Evolutionary conservation across 441 rosid species (phyloP).

Genomic region (Syzygium malaccense): DNA sequence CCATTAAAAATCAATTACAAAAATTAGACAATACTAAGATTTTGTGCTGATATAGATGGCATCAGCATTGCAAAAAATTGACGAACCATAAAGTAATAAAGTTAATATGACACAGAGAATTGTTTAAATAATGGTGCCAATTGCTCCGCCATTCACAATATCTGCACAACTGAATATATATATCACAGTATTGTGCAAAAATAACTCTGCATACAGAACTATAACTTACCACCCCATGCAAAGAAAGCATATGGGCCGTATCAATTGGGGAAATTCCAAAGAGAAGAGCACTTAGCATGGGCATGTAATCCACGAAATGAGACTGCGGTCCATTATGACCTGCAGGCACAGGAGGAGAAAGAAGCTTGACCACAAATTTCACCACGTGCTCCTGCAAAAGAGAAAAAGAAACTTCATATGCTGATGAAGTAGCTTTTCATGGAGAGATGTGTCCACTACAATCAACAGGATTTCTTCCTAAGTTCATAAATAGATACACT

Average conservation of each 20-base stretch:
- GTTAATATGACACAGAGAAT: not conserved
- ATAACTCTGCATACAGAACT: not conserved
- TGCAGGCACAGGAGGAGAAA: slow-evolving; percentile 47
- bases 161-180: not conserved
- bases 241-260: slow-evolving; percentile 48
- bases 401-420: not conserved
- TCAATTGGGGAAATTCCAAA: slow-evolving; percentile 48
- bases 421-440: not conserved
- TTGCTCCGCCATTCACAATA: not conserved
- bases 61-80: not conserved
- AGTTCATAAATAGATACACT: not conserved
- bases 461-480: not conserved
- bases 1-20: not conserved
- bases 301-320: slow-evolving; percentile 41
- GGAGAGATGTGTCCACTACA: not conserved
- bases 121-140: not conserved
- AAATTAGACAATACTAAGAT: not conserved
- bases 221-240: slow-evolving; percentile 64
- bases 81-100: not conserved
- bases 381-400: slow-evolving; percentile 58
- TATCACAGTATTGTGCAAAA: not conserved
- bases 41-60: not conserved
- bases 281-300: slow-evolving; percentile 50
- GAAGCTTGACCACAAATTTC: slow-evolving; percentile 55
- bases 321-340: slow-evolving; percentile 25